These are phyloP conservation scores for Ustilago curta DNA, from an alignment of 1,284 basidiomycete species.

Conservation along the genomic window DNA sequence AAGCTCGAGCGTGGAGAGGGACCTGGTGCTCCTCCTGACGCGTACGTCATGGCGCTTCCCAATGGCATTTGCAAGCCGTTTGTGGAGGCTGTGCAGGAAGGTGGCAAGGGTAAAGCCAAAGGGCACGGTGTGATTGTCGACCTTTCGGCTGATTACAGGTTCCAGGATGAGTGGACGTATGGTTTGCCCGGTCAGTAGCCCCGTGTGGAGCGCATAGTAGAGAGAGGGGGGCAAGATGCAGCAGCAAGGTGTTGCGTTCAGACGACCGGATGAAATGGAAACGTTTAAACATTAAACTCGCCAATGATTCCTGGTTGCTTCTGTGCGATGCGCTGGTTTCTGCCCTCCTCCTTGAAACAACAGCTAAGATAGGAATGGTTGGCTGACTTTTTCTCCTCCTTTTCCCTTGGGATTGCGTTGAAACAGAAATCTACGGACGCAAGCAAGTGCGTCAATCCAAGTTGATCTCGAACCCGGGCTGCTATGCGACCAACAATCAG, in stretches of 20 bases:
- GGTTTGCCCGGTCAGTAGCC: conserved; percentile 92
- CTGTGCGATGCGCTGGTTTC: conserved; percentile 6
- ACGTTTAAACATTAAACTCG: not conserved
- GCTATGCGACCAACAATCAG: conserved; percentile 94
- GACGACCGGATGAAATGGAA: conserved; percentile 6
- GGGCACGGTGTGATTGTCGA: conserved; percentile 80
- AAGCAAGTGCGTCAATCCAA: conserved; percentile 77
- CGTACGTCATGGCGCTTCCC: conserved; percentile 87
- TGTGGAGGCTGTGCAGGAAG: conserved; percentile 91
- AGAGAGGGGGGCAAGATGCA: not conserved
- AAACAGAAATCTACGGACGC: conserved; percentile 87
- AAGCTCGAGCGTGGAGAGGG: conserved; percentile 66
- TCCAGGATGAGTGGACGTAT: conserved; percentile 95
- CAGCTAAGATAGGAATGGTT: too few species aligned
- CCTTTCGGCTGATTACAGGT: conserved; percentile 93
- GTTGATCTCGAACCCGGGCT: conserved; percentile 95
- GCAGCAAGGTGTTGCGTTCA: not conserved
- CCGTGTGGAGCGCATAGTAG: not conserved
- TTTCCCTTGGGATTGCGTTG: not conserved
- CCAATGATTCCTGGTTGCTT: not conserved
- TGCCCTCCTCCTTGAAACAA: not conserved
- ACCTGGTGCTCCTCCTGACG: conserved; percentile 65
- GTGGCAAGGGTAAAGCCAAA: conserved; percentile 75
- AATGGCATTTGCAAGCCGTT: conserved; percentile 98
- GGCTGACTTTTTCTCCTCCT: not conserved